A percentile compares a stretch with the other conserved stretches of the same genome.
phyloP scores from a whole-genome alignment of 164 flowering plant species.

The Annona squamosa region DNA sequence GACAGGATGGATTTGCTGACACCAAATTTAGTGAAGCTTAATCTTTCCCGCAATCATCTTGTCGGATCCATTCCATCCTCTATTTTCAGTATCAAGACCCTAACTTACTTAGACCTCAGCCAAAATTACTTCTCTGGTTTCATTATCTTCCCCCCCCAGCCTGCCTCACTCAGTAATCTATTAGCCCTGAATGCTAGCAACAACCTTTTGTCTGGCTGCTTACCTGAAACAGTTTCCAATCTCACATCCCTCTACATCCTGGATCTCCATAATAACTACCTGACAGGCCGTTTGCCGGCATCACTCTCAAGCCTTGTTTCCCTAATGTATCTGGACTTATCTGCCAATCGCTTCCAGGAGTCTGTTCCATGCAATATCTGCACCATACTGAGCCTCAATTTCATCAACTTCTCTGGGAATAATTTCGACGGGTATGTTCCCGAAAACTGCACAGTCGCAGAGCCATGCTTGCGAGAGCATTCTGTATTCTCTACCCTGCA shows the following conservation, averaged over 20 bases:
- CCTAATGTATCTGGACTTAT: conserved; percentile 52
- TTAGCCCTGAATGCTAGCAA: conserved; percentile 48
- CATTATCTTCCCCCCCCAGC: conserved; percentile 17
- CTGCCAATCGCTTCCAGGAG: conserved; percentile 35
- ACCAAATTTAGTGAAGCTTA: conserved; percentile 43
- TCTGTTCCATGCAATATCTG: conserved; percentile 43
- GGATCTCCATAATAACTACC: conserved; percentile 48
- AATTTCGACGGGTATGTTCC: conserved; percentile 34
- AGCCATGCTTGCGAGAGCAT: conserved; percentile 16
- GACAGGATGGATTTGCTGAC: conserved; percentile 25
- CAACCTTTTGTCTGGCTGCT: conserved; percentile 37
- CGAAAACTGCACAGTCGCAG: conserved; percentile 23
- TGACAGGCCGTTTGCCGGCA: conserved; percentile 41
- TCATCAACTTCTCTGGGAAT: conserved; percentile 41
- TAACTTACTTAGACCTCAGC: conserved; percentile 45
- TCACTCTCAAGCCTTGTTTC: conserved; percentile 32
- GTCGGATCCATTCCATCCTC: conserved; percentile 38
- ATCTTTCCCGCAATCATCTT: conserved; percentile 39
- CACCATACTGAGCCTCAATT: conserved; percentile 34
- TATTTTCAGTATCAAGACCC: conserved; percentile 31
- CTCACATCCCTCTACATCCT: conserved; percentile 38
- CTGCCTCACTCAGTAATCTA: conserved; percentile 26
- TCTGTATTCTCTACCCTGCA: conserved; percentile 8
- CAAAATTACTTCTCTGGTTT: conserved; percentile 39
- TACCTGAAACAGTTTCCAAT: conserved; percentile 31